These are phyloP conservation scores for Mortierella sp. DNA, from an alignment of 371 early-diverging fungal species.

Conservation along the genomic window DNA sequence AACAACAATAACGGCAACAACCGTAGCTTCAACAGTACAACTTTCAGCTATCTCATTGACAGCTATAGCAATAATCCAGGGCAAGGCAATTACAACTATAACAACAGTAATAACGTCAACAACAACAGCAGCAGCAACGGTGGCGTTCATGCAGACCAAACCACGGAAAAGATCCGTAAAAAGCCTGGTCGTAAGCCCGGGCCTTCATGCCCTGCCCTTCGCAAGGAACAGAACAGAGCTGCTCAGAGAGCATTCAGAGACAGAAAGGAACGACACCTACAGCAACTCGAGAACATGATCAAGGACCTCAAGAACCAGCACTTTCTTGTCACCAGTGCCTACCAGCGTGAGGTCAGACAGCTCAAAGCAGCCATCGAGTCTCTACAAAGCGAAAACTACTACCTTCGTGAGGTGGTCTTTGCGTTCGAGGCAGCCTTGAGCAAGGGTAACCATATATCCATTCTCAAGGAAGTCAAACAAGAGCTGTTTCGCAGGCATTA, in stretches of 20 bases:
- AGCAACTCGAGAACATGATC: conserved; percentile 74
- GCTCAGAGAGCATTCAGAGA: conserved; percentile 85
- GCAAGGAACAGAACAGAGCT: conserved; percentile 84
- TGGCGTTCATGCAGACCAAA: neutral
- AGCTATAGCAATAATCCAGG: neutral
- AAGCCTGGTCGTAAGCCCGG: conserved; percentile 87
- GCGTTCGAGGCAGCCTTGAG: conserved; percentile 63
- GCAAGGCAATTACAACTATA: neutral
- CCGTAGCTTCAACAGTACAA: neutral
- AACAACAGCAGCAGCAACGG: conserved; percentile 3
- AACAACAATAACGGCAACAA: too few species aligned
- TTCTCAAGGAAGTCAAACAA: conserved; percentile 33
- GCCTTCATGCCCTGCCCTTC: conserved; percentile 70
- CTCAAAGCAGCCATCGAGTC: conserved; percentile 64
- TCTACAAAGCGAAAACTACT: conserved; percentile 69
- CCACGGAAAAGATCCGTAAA: conserved; percentile 57
- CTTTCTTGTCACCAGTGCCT: conserved; percentile 51
- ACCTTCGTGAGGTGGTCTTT: conserved; percentile 64
- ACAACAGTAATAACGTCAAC: neutral
- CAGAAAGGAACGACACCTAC: conserved; percentile 79
- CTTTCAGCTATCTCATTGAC: neutral
- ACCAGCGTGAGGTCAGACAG: conserved; percentile 62
- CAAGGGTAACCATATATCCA: conserved; percentile 28
- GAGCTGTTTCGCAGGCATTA: conserved; percentile 45
- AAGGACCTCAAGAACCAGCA: conserved; percentile 70